phyloP scores from a whole-genome alignment of 176 grass and related monocot species.

The Zea mays region DNA sequence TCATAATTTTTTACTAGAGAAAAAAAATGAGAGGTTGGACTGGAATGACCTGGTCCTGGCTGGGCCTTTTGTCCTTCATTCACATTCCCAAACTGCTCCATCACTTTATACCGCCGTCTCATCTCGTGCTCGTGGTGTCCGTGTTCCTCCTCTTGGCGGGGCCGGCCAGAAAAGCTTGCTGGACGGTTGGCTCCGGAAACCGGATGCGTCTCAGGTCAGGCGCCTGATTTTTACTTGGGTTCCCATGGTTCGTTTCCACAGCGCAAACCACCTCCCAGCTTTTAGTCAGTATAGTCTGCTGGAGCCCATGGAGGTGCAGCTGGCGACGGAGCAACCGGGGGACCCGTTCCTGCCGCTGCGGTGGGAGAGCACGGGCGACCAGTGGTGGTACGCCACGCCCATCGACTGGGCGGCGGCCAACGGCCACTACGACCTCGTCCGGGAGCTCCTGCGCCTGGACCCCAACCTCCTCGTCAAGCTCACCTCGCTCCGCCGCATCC shows the following conservation, averaged over 20 bases:
- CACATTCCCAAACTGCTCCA: background rate
- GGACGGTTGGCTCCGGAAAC: background rate
- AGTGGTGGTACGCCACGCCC: slow-evolving; percentile 97
- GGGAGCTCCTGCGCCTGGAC: slow-evolving; percentile 87
- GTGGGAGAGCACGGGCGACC: slow-evolving; percentile 97
- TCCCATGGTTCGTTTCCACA: background rate
- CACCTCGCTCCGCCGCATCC: slow-evolving; percentile 86
- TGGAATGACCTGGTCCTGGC: background rate
- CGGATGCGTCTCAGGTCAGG: background rate
- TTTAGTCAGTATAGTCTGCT: background rate
- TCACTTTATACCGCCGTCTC: slow-evolving; percentile 2
- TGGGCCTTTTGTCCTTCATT: background rate
- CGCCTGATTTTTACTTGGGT: background rate
- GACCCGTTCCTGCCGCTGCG: slow-evolving; percentile 57
- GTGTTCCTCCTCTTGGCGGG: background rate
- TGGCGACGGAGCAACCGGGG: slow-evolving; percentile 20
- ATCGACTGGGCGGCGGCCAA: slow-evolving; percentile 86
- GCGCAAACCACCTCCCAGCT: background rate
- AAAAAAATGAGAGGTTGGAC: background rate
- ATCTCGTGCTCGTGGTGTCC: slow-evolving; percentile 16
- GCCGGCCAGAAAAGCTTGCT: background rate
- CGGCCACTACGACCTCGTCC: slow-evolving; percentile 86
- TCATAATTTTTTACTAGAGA: background rate
- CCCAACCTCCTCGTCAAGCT: slow-evolving; percentile 92
- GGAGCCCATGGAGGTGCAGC: background rate